Evolutionary conservation across 805 yeast species (phyloP), one percentile per base, ranked within the genome.

Genomic region (Saturnispora quitensis): DNA sequence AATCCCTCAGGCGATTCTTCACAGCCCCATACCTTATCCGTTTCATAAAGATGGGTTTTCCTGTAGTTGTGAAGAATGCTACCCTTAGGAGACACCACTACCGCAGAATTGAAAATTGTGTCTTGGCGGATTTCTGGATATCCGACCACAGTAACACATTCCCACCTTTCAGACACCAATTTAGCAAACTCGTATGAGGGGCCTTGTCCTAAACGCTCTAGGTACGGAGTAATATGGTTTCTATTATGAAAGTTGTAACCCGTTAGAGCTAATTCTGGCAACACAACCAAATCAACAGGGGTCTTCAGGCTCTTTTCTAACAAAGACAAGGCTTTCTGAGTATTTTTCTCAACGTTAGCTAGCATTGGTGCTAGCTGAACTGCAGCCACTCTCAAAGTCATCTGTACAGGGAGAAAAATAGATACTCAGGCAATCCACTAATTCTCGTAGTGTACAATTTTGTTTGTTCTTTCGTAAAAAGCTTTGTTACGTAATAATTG

Each of bases 231-330:
- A 20, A 84, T 81, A 38, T 73, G 78, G 0, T 59, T 62, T 42
- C 63, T 65, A 25, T 69, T 64, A 28, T 65, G 62, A 67, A 84
- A 90, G 60, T 83, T 84, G 64, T 89, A 89, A 0, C 97, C 96
- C 0, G 95, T 85, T 12, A 90, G 68, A 0, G 95, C 89, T 47
- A 89, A 67, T 60, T 89, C 97, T 0, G 97, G 96, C 6, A 90
- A 73, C 1, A 89, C 76, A 7, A 89, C 64, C n/a, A 89, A 57
- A 62, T 89, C 95, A 1, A 81, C 78, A 6, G 64, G 62, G 38
- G 40, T 33, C 24, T 43, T 33, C 20, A 65, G 63, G 43, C 59
- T 64, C 43, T 60, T 58, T 9, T 69, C 66, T 12, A 81, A 56
- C 5, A 82, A 58, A 2, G 56, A 50, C 46, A 70, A 58, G 1